Evolutionary conservation across 2,329 filamentous ascomycete genomes (phyloP).

Genomic region (Colletotrichum navitas): DNA sequence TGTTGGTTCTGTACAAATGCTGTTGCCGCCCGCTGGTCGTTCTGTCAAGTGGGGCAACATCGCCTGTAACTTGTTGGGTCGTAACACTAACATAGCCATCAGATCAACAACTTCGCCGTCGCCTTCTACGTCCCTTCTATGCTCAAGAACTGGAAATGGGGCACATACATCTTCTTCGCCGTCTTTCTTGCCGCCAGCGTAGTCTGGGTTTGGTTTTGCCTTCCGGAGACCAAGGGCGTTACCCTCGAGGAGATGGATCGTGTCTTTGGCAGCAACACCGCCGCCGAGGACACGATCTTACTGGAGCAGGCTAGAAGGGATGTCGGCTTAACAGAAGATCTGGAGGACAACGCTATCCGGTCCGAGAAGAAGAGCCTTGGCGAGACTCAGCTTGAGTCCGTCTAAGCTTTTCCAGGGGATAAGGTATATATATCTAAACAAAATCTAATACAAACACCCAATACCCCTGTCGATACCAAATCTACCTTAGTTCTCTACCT

Average conservation of each 20-base stretch:
- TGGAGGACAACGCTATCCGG: slow-evolving; percentile 36
- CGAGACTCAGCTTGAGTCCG: slow-evolving; percentile 23
- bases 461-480: not conserved
- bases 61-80: no score
- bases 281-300: slow-evolving; percentile 46
- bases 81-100: slow-evolving; percentile 4
- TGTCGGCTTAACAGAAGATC: slow-evolving; percentile 42
- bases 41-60: no score
- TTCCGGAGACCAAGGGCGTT: slow-evolving; percentile 68
- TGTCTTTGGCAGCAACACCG: slow-evolving; percentile 59
- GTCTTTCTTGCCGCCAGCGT: slow-evolving; percentile 60
- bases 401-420: not conserved
- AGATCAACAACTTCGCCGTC: slow-evolving; percentile 61
- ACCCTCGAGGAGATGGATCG: slow-evolving; percentile 68
- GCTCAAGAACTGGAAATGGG: slow-evolving; percentile 57
- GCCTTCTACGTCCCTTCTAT: slow-evolving; percentile 60
- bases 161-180: slow-evolving; percentile 70
- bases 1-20: no score
- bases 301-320: slow-evolving; percentile 45
- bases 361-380: slow-evolving; percentile 42
- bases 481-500: no score
- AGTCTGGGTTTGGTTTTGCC: slow-evolving; percentile 62
- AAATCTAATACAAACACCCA: not conserved
- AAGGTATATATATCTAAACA: not conserved
- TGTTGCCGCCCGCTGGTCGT: no score